These are phyloP conservation scores for Pichia membranifaciens DNA, from an alignment of 805 yeast genomes.

Conservation along the genomic window DNA sequence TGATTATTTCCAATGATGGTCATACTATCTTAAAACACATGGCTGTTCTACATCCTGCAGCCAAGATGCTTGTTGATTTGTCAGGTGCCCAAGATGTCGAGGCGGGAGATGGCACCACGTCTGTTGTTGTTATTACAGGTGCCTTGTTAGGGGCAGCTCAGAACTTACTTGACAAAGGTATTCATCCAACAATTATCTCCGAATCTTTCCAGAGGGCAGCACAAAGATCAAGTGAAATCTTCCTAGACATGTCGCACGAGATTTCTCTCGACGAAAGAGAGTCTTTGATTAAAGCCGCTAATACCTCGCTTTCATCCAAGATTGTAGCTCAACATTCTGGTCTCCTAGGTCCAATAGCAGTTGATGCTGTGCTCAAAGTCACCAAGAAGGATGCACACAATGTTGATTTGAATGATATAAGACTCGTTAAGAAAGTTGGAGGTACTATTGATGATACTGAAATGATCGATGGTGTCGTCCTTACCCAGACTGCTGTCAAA, in stretches of 20 bases:
- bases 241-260: slow-evolving; percentile 78
- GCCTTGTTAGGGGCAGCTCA: slow-evolving; percentile 94
- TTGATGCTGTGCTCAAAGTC: slow-evolving; percentile 83
- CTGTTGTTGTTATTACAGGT: slow-evolving; percentile 94
- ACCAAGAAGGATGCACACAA: slow-evolving; percentile 39
- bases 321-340: slow-evolving; percentile 91
- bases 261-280: slow-evolving; percentile 77
- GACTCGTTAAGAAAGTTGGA: slow-evolving; percentile 89
- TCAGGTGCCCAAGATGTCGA: slow-evolving; percentile 97
- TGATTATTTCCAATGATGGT: slow-evolving; percentile 95
- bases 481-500: slow-evolving; percentile 85
- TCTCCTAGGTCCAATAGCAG: slow-evolving; percentile 86
- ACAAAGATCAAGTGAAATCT: slow-evolving; percentile 68
- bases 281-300: slow-evolving; percentile 83
- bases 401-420: slow-evolving; percentile 83
- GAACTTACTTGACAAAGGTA: slow-evolving; percentile 77
- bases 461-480: slow-evolving; percentile 85
- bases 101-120: slow-evolving; percentile 99
- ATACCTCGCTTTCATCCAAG: slow-evolving; percentile 89
- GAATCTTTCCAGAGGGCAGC: slow-evolving; percentile 93
- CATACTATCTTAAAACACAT: slow-evolving; percentile 94
- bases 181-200: slow-evolving; percentile 92
- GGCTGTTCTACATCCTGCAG: slow-evolving; percentile 99
- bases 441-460: slow-evolving; percentile 98
- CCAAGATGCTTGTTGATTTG: slow-evolving; percentile 92